Evolutionary conservation across 148 eudicot species (phyloP).

Genomic region (Euryodendron excelsum): DNA sequence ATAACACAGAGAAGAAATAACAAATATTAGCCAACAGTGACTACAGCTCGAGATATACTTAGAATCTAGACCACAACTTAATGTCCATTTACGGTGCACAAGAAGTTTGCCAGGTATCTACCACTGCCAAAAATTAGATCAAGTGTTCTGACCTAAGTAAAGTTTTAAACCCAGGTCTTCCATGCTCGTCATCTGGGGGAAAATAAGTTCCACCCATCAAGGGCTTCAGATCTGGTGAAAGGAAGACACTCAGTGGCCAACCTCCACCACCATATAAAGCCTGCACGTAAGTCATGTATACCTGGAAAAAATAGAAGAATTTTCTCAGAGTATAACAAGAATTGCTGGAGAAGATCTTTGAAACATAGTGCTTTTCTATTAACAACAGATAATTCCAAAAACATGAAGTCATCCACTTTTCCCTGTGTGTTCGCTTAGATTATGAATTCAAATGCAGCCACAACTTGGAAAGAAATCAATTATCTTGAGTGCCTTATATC

Average conservation of each 20-base stretch:
- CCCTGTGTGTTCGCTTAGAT: background rate
- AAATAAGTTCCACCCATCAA: slow-evolving; percentile 98
- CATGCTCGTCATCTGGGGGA: slow-evolving; percentile 91
- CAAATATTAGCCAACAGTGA: background rate
- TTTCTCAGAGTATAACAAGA: background rate
- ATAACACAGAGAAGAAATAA: slow-evolving; percentile 8
- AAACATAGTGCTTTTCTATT: background rate
- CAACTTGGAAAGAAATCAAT: background rate
- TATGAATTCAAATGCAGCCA: background rate
- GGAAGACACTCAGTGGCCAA: slow-evolving; percentile 91
- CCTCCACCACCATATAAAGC: slow-evolving; percentile 98
- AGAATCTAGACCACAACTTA: background rate
- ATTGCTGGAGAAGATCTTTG: background rate
- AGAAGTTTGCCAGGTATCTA: background rate
- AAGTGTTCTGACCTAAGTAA: slow-evolving; percentile 59
- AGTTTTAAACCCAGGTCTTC: slow-evolving; percentile 93
- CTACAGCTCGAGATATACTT: background rate
- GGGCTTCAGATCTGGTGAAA: slow-evolving; percentile 93
- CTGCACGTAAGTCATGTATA: slow-evolving; percentile 96
- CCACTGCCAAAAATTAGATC: background rate
- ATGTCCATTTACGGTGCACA: background rate
- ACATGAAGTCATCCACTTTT: background rate
- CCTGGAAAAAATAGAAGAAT: slow-evolving; percentile 41
- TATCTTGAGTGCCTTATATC: background rate
- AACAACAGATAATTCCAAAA: background rate